phyloP scores from a whole-genome alignment of 163 green algal genomes.

The Dunaliella salina region DNA sequence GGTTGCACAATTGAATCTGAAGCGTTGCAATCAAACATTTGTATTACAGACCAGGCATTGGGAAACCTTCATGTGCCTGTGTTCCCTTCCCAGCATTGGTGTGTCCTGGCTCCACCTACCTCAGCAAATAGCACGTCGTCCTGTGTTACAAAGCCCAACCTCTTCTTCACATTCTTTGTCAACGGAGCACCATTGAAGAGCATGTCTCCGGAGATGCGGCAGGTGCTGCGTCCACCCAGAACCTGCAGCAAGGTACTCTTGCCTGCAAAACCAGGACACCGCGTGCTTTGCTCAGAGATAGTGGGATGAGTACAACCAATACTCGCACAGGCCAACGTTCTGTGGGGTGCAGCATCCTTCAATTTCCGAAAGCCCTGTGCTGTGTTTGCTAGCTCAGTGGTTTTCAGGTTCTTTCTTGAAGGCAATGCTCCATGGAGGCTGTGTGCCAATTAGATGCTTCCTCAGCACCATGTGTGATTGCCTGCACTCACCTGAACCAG shows the following conservation, averaged over 20 bases:
- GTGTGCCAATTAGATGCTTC: too few relatives aligned
- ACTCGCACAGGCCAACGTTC: neutral
- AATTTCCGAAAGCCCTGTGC: neutral
- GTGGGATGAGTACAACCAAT: neutral
- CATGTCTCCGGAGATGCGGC: slow-evolving; percentile 26
- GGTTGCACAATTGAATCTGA: too few relatives aligned
- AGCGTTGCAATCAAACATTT: too few relatives aligned
- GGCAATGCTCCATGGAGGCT: too few relatives aligned
- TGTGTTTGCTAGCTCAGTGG: neutral
- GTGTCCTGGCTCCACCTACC: slow-evolving; percentile 9
- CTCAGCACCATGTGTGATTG: too few relatives aligned
- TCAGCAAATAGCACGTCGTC: slow-evolving; percentile 59
- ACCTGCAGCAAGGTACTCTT: slow-evolving; percentile 59
- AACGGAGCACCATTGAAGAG: slow-evolving; percentile 47
- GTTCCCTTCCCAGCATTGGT: too few relatives aligned
- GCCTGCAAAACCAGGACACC: slow-evolving; percentile 9
- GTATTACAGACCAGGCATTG: too few relatives aligned
- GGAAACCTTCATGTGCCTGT: too few relatives aligned
- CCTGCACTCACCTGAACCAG: neutral
- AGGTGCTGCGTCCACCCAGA: slow-evolving; percentile 47
- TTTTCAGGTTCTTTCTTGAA: neutral
- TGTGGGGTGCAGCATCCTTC: neutral
- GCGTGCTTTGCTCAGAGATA: neutral
- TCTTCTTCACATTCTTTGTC: slow-evolving; percentile 44
- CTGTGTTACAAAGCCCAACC: slow-evolving; percentile 57